These are phyloP conservation scores for Lanzia echinophila DNA, from an alignment of 2,329 filamentous ascomycete genomes.

Conservation along the genomic window DNA sequence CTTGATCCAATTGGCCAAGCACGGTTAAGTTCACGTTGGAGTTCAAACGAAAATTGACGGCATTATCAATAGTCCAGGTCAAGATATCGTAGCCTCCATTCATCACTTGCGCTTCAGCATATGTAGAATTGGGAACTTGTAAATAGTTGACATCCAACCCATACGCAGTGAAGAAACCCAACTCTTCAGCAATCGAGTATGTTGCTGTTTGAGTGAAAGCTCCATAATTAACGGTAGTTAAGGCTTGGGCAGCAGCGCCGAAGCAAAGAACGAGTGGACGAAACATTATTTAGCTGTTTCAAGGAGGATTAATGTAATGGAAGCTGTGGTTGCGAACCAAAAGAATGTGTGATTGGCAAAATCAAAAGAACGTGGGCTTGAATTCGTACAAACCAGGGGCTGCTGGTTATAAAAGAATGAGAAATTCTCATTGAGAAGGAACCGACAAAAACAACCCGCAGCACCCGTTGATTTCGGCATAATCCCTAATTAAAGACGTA, in stretches of 20 bases:
- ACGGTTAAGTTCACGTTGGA: constrained; percentile 25
- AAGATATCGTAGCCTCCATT: constrained; percentile 28
- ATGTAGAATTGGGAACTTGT: constrained; percentile 28
- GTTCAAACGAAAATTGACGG: constrained; percentile 29
- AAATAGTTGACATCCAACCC: not conserved
- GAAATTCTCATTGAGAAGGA: no score
- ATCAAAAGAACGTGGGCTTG: no score
- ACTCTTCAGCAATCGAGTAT: constrained; percentile 28
- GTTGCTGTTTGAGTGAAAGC: constrained; percentile 23
- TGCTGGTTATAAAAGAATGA: no score
- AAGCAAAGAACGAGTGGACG: no score
- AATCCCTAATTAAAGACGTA: no score
- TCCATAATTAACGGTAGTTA: constrained; percentile 12
- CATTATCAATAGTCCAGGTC: constrained; percentile 29
- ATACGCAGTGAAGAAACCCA: constrained; percentile 24
- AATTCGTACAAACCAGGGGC: no score
- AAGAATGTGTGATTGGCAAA: no score
- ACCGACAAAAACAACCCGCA: no score
- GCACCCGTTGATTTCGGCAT: no score
- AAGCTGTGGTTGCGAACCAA: no score
- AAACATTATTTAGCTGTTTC: no score
- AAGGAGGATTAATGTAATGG: no score
- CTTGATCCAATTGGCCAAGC: constrained; percentile 22
- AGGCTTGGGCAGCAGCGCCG: not conserved
- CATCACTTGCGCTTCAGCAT: constrained; percentile 7